phyloP scores from a whole-genome alignment of 108 stramenopile species.

The Mediolabrus comicus region DNA sequence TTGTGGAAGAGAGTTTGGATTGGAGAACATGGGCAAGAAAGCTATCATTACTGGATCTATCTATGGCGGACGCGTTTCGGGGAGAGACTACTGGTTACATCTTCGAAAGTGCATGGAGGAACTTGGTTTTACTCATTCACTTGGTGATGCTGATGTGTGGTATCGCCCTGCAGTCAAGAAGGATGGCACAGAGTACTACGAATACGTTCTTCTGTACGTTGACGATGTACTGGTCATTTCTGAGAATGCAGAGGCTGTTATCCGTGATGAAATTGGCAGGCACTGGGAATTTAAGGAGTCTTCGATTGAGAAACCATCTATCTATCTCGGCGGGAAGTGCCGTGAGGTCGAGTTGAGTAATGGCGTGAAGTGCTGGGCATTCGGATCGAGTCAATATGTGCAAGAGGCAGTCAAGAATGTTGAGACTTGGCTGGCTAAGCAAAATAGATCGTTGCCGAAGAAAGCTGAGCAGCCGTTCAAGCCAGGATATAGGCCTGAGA shows the following conservation, averaged over 20 bases:
- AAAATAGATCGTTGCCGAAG: not conserved
- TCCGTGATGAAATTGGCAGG: conserved; percentile 36
- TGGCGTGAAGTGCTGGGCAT: conserved; percentile 44
- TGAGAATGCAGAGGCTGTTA: not conserved
- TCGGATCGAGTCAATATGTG: conserved; percentile 40
- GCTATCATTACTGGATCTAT: conserved; percentile 43
- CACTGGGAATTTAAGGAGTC: conserved; percentile 42
- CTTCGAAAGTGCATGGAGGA: conserved; percentile 32
- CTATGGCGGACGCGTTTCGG: conserved; percentile 47
- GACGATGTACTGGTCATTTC: conserved; percentile 34
- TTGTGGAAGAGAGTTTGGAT: conserved; percentile 49
- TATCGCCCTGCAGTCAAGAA: conserved; percentile 10
- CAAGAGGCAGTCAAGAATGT: conserved; percentile 47
- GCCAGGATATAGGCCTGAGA: conserved; percentile 22
- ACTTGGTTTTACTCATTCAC: conserved; percentile 42
- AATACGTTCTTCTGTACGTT: conserved; percentile 42
- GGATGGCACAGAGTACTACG: conserved; percentile 30
- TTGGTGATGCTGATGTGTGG: conserved; percentile 51
- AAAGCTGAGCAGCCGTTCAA: conserved; percentile 3
- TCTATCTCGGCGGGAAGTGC: conserved; percentile 50
- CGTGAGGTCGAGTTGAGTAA: conserved; percentile 30
- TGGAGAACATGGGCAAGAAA: conserved; percentile 33
- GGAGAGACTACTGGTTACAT: conserved; percentile 38
- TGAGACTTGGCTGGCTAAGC: conserved; percentile 11
- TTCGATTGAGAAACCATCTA: conserved; percentile 41